phyloP scores from a whole-genome alignment of 2,329 filamentous ascomycete species.

The Blastomyces gilchristii region DNA sequence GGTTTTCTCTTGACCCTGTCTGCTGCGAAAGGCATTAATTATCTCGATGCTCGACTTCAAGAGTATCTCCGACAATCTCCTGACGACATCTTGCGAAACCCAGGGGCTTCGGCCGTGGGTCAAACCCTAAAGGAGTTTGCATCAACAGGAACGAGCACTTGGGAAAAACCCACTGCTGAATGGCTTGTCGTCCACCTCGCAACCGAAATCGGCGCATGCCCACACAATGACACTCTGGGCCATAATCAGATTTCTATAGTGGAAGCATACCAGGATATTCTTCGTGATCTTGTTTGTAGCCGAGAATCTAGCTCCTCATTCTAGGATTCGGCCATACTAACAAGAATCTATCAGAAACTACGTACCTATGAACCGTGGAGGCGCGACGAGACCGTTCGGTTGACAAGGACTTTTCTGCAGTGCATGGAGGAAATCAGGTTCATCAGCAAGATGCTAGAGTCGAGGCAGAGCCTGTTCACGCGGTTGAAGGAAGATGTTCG shows the following conservation, averaged over 20 bases:
- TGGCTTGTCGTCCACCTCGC: conserved; percentile 4
- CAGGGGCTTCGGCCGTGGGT: conserved; percentile 3
- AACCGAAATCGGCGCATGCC: conserved; percentile 4
- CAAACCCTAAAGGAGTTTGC: neutral
- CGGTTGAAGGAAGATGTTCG: neutral
- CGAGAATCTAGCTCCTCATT: neutral
- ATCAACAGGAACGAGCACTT: conserved; percentile 3
- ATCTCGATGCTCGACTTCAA: conserved; percentile 5
- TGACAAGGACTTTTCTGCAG: conserved; percentile 5
- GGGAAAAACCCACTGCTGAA: conserved; percentile 6
- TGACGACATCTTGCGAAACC: neutral
- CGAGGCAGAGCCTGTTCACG: conserved; percentile 1
- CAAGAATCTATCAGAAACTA: conserved; percentile 2
- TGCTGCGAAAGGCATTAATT: conserved; percentile 4
- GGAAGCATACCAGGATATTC: conserved; percentile 6
- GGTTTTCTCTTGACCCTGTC: conserved; percentile 6
- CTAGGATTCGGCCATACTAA: neutral
- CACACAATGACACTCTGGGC: conserved; percentile 5
- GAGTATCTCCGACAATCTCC: conserved; percentile 5
- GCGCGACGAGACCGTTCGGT: conserved; percentile 5
- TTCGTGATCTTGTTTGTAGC: conserved; percentile 7
- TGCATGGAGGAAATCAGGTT: conserved; percentile 6
- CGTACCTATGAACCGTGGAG: conserved; percentile 6
- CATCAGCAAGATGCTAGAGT: neutral
- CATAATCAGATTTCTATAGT: conserved; percentile 4